Evolutionary conservation across 2,329 filamentous ascomycete genomes (phyloP), one percentile per base, ranked within the genome.

Genomic region (Dactylellina sp.): DNA sequence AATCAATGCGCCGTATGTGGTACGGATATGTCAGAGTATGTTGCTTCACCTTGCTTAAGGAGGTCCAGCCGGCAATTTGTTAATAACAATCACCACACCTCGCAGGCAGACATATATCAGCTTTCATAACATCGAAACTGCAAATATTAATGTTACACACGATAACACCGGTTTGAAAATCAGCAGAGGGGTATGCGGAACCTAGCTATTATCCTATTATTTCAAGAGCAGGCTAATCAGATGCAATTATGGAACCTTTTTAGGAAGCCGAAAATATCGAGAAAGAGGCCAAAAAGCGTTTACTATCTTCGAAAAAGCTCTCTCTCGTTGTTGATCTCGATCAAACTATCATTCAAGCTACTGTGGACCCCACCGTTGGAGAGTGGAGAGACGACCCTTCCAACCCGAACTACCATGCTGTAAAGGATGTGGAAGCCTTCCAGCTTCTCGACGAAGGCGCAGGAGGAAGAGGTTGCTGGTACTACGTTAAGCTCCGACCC

Each of bases 261-360:
- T 55, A 79, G 78, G 91, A 96, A 79, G 95, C 95, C 12, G 87
- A 87, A 53, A 89, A 88, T 76, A 89, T 91, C 66, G 94, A 98
- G 81, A 89, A 93, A 80, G 91, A 96, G 78, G 87, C 92, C 12
- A 96, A 97, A 83, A 87, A 89, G 74, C 89, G 94, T 18, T 84
- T 99, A 44, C 84, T 99, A 46, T 86, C 89, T 71, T 87, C 90
- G 75, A 88, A 90, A 77, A 97, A 96, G 83, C 86, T 99, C 47
- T 96, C 91, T 49, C 85, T 99, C 47, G 95, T 99, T 24, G 95
- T 99, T 78, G 95, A 99, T 84, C 85, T 99, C 62, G 95, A 99
- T 80, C 94, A 98, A 83, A 99, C 95, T 66, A 95, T 99, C 79
- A 99, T 99, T 77, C 95, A 99, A 81, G 95, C 95, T 24, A 97